Evolutionary conservation across 176 grass and related monocot genomes (phyloP).

Genomic region (Canna indica): DNA sequence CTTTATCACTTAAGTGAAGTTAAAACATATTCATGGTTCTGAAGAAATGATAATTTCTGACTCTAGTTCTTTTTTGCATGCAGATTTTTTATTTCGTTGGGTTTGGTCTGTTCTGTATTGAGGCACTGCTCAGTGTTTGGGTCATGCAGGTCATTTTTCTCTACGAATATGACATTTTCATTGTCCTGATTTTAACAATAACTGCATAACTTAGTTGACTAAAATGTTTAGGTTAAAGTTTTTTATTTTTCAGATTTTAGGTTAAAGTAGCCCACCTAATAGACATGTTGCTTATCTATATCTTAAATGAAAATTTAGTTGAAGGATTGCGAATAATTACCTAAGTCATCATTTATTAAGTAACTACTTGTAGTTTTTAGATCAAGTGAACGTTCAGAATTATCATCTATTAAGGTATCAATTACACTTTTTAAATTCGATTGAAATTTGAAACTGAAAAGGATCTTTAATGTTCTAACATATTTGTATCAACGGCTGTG

Average conservation of each 20-base stretch:
- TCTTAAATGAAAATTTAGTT: neutral
- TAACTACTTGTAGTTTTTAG: no score
- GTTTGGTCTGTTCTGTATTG: conserved; percentile 4
- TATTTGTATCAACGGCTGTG: neutral
- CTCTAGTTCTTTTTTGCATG: neutral
- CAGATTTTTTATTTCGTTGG: conserved; percentile 14
- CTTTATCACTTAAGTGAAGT: neutral
- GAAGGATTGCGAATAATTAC: neutral
- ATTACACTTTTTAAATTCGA: no score
- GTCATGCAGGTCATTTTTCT: conserved; percentile 4
- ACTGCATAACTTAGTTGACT: neutral
- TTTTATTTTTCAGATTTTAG: no score
- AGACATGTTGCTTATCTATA: neutral
- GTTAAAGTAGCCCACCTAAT: neutral
- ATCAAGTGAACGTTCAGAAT: neutral
- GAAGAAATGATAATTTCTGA: neutral
- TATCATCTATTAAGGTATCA: no score
- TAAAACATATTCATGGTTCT: neutral
- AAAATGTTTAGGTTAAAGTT: neutral
- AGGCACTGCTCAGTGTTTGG: conserved; percentile 9
- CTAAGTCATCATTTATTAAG: neutral
- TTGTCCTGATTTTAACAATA: neutral
- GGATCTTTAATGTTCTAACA: neutral
- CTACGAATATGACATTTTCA: neutral
- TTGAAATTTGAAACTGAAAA: neutral